Conservation (phyloP, 2,329 filamentous ascomycete genomes). For the Fusarium bulbicola region DNA sequence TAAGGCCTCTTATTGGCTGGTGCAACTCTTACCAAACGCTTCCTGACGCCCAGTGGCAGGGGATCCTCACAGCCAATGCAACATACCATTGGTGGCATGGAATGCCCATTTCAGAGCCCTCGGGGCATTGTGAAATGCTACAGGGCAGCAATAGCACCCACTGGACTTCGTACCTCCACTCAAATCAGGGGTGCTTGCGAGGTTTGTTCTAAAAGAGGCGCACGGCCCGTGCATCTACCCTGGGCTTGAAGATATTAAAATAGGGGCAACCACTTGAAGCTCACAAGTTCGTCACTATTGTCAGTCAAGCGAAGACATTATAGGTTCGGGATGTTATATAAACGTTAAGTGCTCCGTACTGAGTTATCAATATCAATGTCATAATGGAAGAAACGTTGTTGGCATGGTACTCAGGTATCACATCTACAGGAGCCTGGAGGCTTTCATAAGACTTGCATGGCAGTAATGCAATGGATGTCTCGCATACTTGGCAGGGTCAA, state of each 20-base stretch:
- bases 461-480: slow-evolving; percentile 27
- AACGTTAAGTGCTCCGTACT: background rate
- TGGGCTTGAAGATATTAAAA: slow-evolving; percentile 26
- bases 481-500: background rate
- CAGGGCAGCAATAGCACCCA: slow-evolving; percentile 13
- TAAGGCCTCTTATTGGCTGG: slow-evolving; percentile 26
- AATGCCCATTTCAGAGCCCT: slow-evolving; percentile 12
- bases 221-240: slow-evolving; percentile 14
- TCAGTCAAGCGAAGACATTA: slow-evolving; percentile 1
- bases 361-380: background rate
- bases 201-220: slow-evolving; percentile 18
- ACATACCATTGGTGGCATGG: slow-evolving; percentile 39
- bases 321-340: background rate
- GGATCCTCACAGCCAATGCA: slow-evolving; percentile 15
- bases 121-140: slow-evolving; percentile 5
- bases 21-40: slow-evolving; percentile 31
- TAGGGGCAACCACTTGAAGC: slow-evolving; percentile 28
- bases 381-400: background rate
- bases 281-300: slow-evolving; percentile 16
- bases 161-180: background rate
- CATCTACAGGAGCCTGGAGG: background rate
- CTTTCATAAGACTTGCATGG: slow-evolving; percentile 9
- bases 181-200: slow-evolving; percentile 14
- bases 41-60: slow-evolving; percentile 33
- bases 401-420: background rate